phyloP scores from a whole-genome alignment of 345 rosid species.

The Gossypium rotundifolium region DNA sequence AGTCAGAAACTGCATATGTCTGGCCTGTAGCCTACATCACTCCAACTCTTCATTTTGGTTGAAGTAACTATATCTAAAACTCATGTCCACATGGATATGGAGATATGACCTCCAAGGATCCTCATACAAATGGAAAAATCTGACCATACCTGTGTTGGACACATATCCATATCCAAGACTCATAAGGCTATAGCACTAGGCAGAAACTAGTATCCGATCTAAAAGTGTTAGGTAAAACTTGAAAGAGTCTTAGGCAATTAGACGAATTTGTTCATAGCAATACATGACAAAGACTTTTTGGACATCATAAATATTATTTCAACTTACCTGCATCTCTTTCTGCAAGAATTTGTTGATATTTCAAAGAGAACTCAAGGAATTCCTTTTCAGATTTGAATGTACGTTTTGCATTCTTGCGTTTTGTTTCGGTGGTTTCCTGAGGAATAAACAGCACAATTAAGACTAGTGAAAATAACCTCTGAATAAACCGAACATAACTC shows the following conservation, averaged over 20 bases:
- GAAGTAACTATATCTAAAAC: no score
- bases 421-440: slow-evolving; percentile 64
- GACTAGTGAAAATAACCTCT: not conserved
- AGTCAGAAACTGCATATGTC: not conserved
- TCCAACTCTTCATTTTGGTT: no score
- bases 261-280: not conserved
- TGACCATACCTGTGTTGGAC: no score
- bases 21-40: no score
- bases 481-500: slow-evolving; percentile 6
- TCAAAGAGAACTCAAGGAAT: slow-evolving; percentile 72
- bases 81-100: no score
- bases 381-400: slow-evolving; percentile 70
- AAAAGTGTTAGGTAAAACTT: not conserved
- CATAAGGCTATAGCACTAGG: not conserved
- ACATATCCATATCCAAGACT: no score
- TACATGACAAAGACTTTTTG: not conserved
- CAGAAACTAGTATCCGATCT: not conserved
- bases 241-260: not conserved
- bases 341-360: slow-evolving; percentile 83
- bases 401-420: slow-evolving; percentile 63
- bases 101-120: no score
- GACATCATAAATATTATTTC: slow-evolving; percentile 10
- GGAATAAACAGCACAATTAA: slow-evolving; percentile 8
- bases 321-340: slow-evolving; percentile 80
- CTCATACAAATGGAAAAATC: no score